Percentiles rank a stretch among this genome's conserved stretches.
These are phyloP conservation scores for Magnaporthiopsis incrustans DNA, from an alignment of 2,329 filamentous ascomycete genomes.

Conservation along the genomic window DNA sequence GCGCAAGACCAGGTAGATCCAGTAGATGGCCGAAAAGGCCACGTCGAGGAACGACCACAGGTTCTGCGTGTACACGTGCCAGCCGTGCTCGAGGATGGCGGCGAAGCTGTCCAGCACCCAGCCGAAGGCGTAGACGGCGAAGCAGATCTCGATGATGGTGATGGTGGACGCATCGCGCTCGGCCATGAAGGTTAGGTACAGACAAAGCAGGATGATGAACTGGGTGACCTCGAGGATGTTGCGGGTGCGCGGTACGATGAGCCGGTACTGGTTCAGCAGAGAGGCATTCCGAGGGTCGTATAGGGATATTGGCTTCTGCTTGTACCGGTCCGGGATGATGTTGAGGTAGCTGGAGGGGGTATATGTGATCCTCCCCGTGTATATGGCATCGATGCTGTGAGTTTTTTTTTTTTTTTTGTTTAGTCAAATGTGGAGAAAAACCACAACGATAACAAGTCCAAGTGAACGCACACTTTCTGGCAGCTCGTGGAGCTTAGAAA, in stretches of 20 bases:
- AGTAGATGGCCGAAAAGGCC: slow-evolving; percentile 57
- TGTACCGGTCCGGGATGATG: slow-evolving; percentile 67
- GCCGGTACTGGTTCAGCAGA: slow-evolving; percentile 61
- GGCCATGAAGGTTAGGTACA: slow-evolving; percentile 59
- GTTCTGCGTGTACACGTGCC: slow-evolving; percentile 65
- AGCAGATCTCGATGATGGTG: slow-evolving; percentile 48
- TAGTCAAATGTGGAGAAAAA: too few relatives aligned
- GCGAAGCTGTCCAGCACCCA: slow-evolving; percentile 62
- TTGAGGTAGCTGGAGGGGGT: slow-evolving; percentile 64
- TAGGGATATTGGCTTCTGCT: slow-evolving; percentile 59
- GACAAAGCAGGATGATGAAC: slow-evolving; percentile 52
- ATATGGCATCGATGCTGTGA: slow-evolving; percentile 54
- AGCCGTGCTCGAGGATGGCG: slow-evolving; percentile 56
- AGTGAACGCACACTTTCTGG: slow-evolving; percentile 43
- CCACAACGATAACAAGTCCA: background rate
- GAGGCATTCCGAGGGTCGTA: slow-evolving; percentile 61
- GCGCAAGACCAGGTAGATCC: slow-evolving; percentile 51
- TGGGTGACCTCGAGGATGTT: slow-evolving; percentile 59
- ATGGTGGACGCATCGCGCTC: slow-evolving; percentile 39
- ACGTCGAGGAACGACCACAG: slow-evolving; percentile 69
- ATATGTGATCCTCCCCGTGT: slow-evolving; percentile 60
- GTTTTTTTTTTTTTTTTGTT: too few relatives aligned
- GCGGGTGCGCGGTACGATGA: slow-evolving; percentile 61
- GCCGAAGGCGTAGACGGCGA: slow-evolving; percentile 56
- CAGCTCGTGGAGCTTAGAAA: slow-evolving; percentile 59